Conservation (phyloP, 176 grass and related monocot genomes). For the Thinopyrum elongatum region DNA sequence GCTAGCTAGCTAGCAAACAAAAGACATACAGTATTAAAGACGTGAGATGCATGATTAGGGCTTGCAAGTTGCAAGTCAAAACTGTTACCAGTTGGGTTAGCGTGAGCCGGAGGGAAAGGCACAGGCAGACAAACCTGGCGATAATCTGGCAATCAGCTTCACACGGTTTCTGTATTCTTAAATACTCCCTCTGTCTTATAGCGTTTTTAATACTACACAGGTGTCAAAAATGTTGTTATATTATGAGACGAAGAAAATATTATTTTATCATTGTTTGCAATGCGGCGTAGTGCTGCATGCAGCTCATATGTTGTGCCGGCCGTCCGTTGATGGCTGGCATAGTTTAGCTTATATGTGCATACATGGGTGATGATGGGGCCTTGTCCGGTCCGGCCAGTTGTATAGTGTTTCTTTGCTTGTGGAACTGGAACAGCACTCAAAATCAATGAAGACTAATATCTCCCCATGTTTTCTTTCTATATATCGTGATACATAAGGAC, state of each 20-base stretch:
- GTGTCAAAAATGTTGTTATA: no score
- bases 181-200: no score
- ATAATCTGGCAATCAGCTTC: constrained; percentile 42
- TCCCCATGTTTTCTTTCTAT: neutral
- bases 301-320: neutral
- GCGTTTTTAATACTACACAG: no score
- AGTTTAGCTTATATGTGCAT: neutral
- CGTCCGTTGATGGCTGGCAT: neutral
- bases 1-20: neutral
- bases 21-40: constrained; percentile 8
- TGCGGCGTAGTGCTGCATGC: constrained; percentile 23
- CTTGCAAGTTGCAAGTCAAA: constrained; percentile 6
- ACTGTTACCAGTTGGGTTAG: constrained; percentile 37
- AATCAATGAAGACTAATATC: constrained; percentile 30
- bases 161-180: neutral
- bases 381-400: no score
- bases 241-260: no score
- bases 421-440: neutral
- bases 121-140: neutral
- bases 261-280: neutral
- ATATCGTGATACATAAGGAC: neutral
- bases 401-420: constrained; percentile 12
- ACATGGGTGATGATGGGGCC: no score
- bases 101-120: constrained; percentile 35
- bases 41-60: constrained; percentile 53